Evolutionary conservation across 495 filamentous ascomycete species (phyloP).

Genomic region (Hypoxylon subgilvum): DNA sequence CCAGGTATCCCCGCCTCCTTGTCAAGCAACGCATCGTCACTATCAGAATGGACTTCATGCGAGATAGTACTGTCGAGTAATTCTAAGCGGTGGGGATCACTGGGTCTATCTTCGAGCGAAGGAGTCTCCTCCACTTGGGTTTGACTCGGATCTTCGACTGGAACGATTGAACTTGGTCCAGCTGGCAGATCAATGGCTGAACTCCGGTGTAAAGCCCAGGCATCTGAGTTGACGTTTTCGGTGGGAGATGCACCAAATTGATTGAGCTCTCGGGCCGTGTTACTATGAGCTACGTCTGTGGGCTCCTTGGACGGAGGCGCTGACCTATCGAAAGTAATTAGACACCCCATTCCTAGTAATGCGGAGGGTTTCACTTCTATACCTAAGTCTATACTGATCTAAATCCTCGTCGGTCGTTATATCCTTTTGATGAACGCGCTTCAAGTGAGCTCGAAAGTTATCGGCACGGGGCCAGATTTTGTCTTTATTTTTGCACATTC

Average conservation of each 20-base stretch:
- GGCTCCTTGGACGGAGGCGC: conserved; percentile 4
- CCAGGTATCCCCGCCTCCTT: conserved; percentile 5
- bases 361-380: conserved; percentile 48
- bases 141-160: conserved; percentile 15
- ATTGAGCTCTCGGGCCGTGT: conserved; percentile 5
- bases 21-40: not conserved
- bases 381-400: conserved; percentile 56
- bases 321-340: conserved; percentile 25
- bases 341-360: not conserved
- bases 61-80: not conserved
- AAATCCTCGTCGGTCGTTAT: conserved; percentile 52
- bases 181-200: conserved; percentile 16
- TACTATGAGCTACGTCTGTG: conserved; percentile 6
- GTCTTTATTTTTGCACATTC: conserved; percentile 65
- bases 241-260: conserved; percentile 1
- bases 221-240: not conserved
- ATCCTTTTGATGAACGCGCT: conserved; percentile 67
- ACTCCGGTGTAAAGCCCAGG: conserved; percentile 10
- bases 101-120: conserved; percentile 2
- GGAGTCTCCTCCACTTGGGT: conserved; percentile 13
- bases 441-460: conserved; percentile 88
- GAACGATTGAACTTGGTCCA: conserved; percentile 11
- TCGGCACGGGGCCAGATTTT: conserved; percentile 90
- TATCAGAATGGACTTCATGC: not conserved
- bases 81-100: not conserved